Evolutionary conservation across 202 grass and related monocot species (phyloP), one percentile per base, ranked within the genome.

Genomic region (Carex arenaria): DNA sequence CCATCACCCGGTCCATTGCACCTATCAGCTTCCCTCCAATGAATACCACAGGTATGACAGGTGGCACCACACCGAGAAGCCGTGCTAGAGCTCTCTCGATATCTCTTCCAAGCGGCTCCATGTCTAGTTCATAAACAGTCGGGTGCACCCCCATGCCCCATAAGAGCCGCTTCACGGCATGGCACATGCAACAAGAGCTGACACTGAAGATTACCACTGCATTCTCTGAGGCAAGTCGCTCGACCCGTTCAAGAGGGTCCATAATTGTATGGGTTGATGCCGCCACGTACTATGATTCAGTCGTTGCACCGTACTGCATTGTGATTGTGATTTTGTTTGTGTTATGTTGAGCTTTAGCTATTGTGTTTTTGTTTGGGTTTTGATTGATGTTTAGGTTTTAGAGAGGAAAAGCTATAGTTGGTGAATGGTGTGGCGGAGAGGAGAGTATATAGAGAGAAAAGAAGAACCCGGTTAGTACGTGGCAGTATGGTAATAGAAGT

Each of bases 121-220:
- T 84, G 92, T 98, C 95, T 5, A 98, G 90, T 85, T 95, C 92
- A 76, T 93, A 87, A 63, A 93, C 90, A 2, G 86, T 85, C 17
- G 92, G 92, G 88, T 93, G 87, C 30, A 98, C 92, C 40, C 95
- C 95, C 90, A 94, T 93, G 84, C 92, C 95, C 59, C 90, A 94
- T 87, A 98, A 98, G 79, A 98, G 92, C 19, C 92, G 85, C 86
- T 95, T 95, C 89, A 98, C 92, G 30, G 95, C 92, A 85, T 98
- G 95, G 85, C 95, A 95, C 95, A 95, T 98, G 91, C 95, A 95
- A 83, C 95, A 98, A 61, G 47, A 93, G 90, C 93, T 98, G 76
- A 93, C 87, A 83, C 93, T 93, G 93, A 95, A 95, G 54, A 95
- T 89, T 30, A 98, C 95, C 61, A 98, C 95, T 36, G 95, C 95